Percentiles rank a stretch among this genome's conserved stretches.
These are phyloP conservation scores for Dactylellina parvicollis DNA, from an alignment of 2,329 filamentous ascomycete species.

Conservation along the genomic window DNA sequence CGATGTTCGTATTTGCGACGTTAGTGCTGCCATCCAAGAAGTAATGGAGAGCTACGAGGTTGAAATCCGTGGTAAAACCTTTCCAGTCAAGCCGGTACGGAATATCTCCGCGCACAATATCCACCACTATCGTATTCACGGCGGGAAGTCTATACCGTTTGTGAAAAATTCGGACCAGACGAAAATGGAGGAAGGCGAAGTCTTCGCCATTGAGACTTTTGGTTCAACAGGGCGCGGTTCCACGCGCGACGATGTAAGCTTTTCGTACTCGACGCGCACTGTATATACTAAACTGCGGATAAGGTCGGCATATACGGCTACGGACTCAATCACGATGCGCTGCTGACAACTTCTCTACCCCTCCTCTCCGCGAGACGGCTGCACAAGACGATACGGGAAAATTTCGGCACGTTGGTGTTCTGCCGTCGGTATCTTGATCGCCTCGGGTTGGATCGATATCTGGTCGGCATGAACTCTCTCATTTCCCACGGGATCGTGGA, in stretches of 20 bases:
- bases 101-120: constrained; percentile 89
- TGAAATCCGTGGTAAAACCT: constrained; percentile 79
- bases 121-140: constrained; percentile 87
- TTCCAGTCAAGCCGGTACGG: constrained; percentile 84
- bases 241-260: constrained; percentile 79
- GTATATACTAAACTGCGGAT: not conserved
- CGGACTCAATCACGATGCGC: constrained; percentile 71
- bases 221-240: constrained; percentile 87
- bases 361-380: constrained; percentile 81
- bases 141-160: constrained; percentile 91
- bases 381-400: constrained; percentile 86
- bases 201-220: constrained; percentile 97
- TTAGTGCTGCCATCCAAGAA: constrained; percentile 85
- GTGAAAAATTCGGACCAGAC: constrained; percentile 83
- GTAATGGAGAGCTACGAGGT: constrained; percentile 93
- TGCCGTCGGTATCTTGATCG: constrained; percentile 90
- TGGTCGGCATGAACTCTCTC: constrained; percentile 70
- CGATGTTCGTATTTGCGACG: constrained; percentile 86
- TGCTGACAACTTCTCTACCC: constrained; percentile 72
- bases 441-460: constrained; percentile 92
- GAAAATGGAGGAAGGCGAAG: constrained; percentile 96
- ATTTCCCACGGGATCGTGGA: constrained; percentile 71
- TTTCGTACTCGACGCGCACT: not conserved
- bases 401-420: constrained; percentile 94
- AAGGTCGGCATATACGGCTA: constrained; percentile 87